Evolutionary conservation across 2,329 filamentous ascomycete genomes (phyloP).

Genomic region (Colletotrichum sp.): DNA sequence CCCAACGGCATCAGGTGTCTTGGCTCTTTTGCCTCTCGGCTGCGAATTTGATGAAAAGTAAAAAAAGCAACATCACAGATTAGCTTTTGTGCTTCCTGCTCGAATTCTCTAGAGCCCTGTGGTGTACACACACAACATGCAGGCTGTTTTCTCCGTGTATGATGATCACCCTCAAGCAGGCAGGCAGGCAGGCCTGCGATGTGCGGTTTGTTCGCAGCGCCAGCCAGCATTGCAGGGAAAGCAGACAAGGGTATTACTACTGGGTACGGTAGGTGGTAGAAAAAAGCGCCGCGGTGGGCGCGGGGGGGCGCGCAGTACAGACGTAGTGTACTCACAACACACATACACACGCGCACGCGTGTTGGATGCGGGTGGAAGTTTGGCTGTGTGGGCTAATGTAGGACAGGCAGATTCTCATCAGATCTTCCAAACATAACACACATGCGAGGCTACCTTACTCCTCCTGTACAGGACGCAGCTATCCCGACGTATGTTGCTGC

Average conservation of each 20-base stretch:
- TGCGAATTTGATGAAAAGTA: not conserved
- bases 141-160: not conserved
- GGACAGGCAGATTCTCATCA: slow-evolving; percentile 13
- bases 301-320: not conserved
- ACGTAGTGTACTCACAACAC: not conserved
- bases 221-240: not conserved
- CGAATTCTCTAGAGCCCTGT: not conserved
- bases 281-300: not conserved
- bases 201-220: too few relatives aligned
- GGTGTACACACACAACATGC: not conserved
- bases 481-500: slow-evolving; percentile 3
- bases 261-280: not conserved
- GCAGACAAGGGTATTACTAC: not conserved
- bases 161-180: not conserved
- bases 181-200: not conserved
- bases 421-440: slow-evolving; percentile 11
- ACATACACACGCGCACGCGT: not conserved
- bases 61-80: not conserved
- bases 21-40: not conserved
- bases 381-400: slow-evolving; percentile 11
- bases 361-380: not conserved
- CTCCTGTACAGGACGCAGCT: slow-evolving; percentile 14
- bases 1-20: not conserved
- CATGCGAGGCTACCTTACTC: slow-evolving; percentile 9
- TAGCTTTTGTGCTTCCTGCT: not conserved